Evolutionary conservation across 306 rosid genomes (phyloP).

Genomic region (Sindora glabra): DNA sequence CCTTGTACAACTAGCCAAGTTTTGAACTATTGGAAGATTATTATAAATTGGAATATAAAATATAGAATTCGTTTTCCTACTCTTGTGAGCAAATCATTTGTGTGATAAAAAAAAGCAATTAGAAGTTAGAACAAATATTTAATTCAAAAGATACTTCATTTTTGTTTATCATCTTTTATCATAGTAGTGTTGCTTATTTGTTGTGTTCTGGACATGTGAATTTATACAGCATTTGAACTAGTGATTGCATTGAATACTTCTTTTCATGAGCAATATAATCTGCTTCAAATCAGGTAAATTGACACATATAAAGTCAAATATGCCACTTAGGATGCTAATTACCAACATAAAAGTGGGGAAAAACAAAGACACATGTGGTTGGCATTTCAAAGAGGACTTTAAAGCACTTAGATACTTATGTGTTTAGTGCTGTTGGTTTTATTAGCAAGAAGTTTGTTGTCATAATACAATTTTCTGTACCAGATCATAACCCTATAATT

Average conservation of each 20-base stretch:
- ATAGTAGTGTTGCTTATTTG: background rate
- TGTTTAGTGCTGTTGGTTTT: slow-evolving; percentile 78
- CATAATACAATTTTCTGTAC: slow-evolving; percentile 54
- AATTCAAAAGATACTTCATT: too few relatives aligned
- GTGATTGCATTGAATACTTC: slow-evolving; percentile 14
- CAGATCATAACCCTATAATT: slow-evolving; percentile 47
- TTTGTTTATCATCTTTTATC: background rate
- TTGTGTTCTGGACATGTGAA: background rate
- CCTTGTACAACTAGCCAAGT: background rate
- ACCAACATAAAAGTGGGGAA: slow-evolving; percentile 88
- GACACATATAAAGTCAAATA: slow-evolving; percentile 44
- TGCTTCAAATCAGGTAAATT: slow-evolving; percentile 77
- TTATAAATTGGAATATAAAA: too few relatives aligned
- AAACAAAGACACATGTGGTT: slow-evolving; percentile 91
- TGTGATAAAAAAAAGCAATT: too few relatives aligned
- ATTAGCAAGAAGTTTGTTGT: slow-evolving; percentile 66
- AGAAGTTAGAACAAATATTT: too few relatives aligned
- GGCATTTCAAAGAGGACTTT: slow-evolving; percentile 79
- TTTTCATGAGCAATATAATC: slow-evolving; percentile 72
- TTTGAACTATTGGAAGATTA: too few relatives aligned
- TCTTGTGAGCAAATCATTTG: background rate
- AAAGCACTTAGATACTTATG: slow-evolving; percentile 69
- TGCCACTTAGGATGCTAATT: slow-evolving; percentile 85
- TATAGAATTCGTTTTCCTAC: too few relatives aligned
- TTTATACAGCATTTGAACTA: too few relatives aligned